A percentile compares a stretch with the other conserved stretches of the same genome.
phyloP scores from a whole-genome alignment of 2,329 filamentous ascomycete species.

The Pezizomycotina sp. region DNA sequence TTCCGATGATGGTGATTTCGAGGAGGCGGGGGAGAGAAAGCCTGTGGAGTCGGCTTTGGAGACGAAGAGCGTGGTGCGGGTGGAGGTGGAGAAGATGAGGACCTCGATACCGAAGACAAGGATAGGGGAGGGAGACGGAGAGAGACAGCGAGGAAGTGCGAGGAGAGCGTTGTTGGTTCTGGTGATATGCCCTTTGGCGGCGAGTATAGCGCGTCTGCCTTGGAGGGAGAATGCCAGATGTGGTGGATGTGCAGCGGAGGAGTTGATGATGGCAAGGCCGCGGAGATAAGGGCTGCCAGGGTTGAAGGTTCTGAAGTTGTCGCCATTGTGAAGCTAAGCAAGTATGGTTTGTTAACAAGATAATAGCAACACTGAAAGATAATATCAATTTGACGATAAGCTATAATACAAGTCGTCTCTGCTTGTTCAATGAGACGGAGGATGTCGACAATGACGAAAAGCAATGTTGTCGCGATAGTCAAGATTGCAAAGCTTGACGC shows the following conservation, averaged over 20 bases:
- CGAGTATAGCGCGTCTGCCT: slow-evolving; percentile 60
- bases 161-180: slow-evolving; percentile 71
- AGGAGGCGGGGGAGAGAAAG: slow-evolving; percentile 38
- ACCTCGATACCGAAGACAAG: slow-evolving; percentile 74
- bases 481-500: too few relatives aligned
- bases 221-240: slow-evolving; percentile 66
- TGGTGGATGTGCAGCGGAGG: slow-evolving; percentile 57
- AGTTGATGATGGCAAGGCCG: slow-evolving; percentile 23
- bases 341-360: too few relatives aligned
- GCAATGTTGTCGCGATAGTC: too few relatives aligned
- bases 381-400: too few relatives aligned
- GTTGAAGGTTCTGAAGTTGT: slow-evolving; percentile 5
- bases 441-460: too few relatives aligned
- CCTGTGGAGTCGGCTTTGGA: slow-evolving; percentile 96
- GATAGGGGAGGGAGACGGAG: slow-evolving; percentile 34
- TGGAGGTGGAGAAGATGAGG: slow-evolving; percentile 58
- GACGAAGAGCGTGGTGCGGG: slow-evolving; percentile 57
- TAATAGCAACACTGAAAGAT: too few relatives aligned
- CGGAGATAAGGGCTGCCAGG: slow-evolving; percentile 21
- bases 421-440: too few relatives aligned
- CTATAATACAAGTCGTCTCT: too few relatives aligned
- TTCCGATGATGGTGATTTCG: slow-evolving; percentile 1
- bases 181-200: slow-evolving; percentile 54
- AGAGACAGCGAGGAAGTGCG: slow-evolving; percentile 54
- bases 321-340: too few relatives aligned